A percentile compares a stretch with the other conserved stretches of the same genome.
phyloP scores from a whole-genome alignment of 768 basidiomycete genomes.

The Rossbeevera mucosa region DNA sequence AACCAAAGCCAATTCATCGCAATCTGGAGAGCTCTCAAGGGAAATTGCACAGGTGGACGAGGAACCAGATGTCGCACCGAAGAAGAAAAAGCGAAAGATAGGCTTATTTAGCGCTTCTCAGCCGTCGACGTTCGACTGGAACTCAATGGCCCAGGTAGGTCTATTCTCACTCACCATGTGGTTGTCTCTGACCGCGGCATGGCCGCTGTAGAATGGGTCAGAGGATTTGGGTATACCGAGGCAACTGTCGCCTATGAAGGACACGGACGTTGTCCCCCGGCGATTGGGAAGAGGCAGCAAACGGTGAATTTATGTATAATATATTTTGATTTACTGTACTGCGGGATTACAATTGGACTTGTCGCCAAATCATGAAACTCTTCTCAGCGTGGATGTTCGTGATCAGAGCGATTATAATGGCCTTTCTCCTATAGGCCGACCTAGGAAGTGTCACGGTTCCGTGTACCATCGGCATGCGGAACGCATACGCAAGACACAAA shows the following conservation, averaged over 20 bases:
- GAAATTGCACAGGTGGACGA: constrained; percentile 4
- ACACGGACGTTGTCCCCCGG: constrained; percentile 45
- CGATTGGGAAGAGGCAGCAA: constrained; percentile 33
- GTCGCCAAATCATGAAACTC: constrained; percentile 88
- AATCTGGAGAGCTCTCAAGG: constrained; percentile 14
- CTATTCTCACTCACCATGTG: constrained; percentile 2
- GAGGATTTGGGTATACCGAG: constrained; percentile 60
- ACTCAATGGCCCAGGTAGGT: constrained; percentile 38
- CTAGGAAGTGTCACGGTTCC: constrained; percentile 37
- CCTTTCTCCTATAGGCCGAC: constrained; percentile 50
- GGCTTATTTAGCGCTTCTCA: constrained; percentile 49
- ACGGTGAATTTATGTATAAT: constrained; percentile 12
- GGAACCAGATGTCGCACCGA: constrained; percentile 33
- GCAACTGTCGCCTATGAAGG: constrained; percentile 61
- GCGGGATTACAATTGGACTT: constrained; percentile 19
- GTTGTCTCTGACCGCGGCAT: neutral
- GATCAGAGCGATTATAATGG: constrained; percentile 86
- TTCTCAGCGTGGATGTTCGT: constrained; percentile 61
- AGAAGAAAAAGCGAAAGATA: constrained; percentile 71
- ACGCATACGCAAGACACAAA: constrained; percentile 51
- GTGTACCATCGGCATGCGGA: constrained; percentile 50
- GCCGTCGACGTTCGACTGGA: constrained; percentile 42
- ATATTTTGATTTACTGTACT: neutral
- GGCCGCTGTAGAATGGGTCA: constrained; percentile 25
- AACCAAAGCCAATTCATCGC: constrained; percentile 15